Base-by-base conservation (phyloP, 2,329 filamentous ascomycete species). In the Penicillium paneum region DNA sequence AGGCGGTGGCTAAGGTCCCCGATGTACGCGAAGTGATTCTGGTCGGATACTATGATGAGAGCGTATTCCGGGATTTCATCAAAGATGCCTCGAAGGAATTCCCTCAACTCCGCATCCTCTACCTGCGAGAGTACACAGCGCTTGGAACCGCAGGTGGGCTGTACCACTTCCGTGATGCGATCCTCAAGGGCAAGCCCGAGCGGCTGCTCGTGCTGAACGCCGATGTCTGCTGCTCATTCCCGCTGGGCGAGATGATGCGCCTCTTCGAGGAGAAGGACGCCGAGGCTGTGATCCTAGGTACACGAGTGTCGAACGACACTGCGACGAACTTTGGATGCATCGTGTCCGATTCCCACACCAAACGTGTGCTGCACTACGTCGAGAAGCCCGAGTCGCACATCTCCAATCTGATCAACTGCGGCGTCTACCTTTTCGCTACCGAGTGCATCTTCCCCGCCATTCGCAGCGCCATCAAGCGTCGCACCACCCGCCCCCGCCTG, bases 101-200 rank as follows among this genome's bases (percentile, higher is more conserved):
- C 78, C 91, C 92, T 50, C 84, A 90, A 70, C 85, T 97, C 67
- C 86, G 86, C 67, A 91, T 97, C 78, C 91, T 92, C 75, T 99
- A 99, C 79, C 85, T 99, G 50, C 90, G 94, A 71, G 94, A 99
- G 81, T 99, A 99, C 79, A 88, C 96, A 76, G 92, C 94, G 55
- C 79, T 99, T 59, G 94, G 94, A 71, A 97, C 94, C 13, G 94
- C 94, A 29, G 94, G 94, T 65, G 94, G 94, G 58, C 85, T 99
- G 42, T 99, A 97, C 83, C 94, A 97, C 79, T 97, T 99, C 86
- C 91, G 94, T 72, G 94, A 99, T 83, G 91, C 91, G 63, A 97
- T 99, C 71, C 85, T 97, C 74, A 97, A 97, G 81, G 92, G 93
- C 70, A 86, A 87, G 61, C 94, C 94, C 36, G 92, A 97, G 75